phyloP scores from a whole-genome alignment of 2,329 filamentous ascomycete species.

The Dendrostoma leiphaemia region DNA sequence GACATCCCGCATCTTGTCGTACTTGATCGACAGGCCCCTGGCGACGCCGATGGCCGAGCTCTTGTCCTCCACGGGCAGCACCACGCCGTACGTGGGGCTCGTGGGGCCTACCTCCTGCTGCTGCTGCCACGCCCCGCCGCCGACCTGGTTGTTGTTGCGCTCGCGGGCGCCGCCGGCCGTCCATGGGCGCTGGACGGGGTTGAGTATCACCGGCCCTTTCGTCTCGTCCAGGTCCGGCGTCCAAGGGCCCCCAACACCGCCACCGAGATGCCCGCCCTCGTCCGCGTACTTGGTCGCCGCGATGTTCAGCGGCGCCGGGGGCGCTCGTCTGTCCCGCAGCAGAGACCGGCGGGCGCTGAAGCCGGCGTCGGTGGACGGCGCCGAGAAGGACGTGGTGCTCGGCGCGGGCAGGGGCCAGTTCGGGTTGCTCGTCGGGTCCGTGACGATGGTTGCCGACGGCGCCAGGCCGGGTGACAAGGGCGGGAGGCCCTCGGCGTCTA shows the following conservation, averaged over 20 bases:
- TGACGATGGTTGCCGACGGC: constrained; percentile 5
- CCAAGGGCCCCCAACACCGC: constrained; percentile 5
- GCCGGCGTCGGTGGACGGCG: not conserved
- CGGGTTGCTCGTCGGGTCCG: constrained; percentile 6
- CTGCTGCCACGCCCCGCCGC: too few species aligned
- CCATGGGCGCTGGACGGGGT: too few species aligned
- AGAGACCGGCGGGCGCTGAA: not conserved
- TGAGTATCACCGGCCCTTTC: not conserved
- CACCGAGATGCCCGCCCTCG: not conserved
- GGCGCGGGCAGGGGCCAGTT: constrained; percentile 18
- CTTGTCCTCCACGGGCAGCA: not conserved
- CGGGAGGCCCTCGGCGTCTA: too few species aligned
- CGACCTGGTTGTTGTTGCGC: too few species aligned
- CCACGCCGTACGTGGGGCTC: not conserved
- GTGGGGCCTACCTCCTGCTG: not conserved
- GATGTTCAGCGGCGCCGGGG: constrained; percentile 18
- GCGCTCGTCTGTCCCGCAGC: constrained; percentile 4
- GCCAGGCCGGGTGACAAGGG: constrained; percentile 6
- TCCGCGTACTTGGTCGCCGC: constrained; percentile 14
- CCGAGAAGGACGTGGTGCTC: not conserved
- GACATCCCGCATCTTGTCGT: constrained; percentile 10
- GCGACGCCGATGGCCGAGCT: constrained; percentile 32
- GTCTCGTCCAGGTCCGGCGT: not conserved
- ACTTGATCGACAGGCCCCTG: constrained; percentile 29
- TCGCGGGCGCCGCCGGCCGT: too few species aligned